Percentiles rank a stretch among this genome's conserved stretches.
phyloP scores from a whole-genome alignment of 306 rosid genomes.

The Prunus dulcis region DNA sequence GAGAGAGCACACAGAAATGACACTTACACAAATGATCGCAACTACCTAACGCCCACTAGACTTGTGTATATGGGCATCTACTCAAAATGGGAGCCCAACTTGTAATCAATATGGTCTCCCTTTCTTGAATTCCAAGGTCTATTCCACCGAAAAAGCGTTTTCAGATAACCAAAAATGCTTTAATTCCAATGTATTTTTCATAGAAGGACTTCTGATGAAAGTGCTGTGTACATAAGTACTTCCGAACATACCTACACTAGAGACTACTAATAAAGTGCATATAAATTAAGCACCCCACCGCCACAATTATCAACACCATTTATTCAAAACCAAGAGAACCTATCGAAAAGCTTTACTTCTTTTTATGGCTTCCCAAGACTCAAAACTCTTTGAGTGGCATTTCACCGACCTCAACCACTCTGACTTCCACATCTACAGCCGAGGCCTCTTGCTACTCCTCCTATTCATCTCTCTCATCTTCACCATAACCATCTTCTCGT shows the following conservation, averaged over 20 bases:
- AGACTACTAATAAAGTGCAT: not conserved
- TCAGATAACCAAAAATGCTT: not conserved
- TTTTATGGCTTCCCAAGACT: conserved; percentile 26
- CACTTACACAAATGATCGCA: not conserved
- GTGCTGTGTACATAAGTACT: not conserved
- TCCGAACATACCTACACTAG: not conserved
- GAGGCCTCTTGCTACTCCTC: conserved; percentile 18
- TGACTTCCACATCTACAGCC: conserved; percentile 15
- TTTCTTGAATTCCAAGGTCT: not conserved
- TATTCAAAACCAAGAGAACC: not conserved
- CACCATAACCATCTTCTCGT: not conserved
- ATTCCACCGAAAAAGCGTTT: too few relatives aligned
- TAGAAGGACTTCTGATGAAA: not conserved
- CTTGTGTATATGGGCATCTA: not conserved
- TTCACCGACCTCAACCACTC: conserved; percentile 16
- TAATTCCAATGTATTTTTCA: not conserved
- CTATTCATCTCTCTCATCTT: conserved; percentile 16
- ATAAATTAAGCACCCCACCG: not conserved
- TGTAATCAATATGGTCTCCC: not conserved
- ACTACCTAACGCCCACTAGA: not conserved
- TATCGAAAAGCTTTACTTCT: not conserved
- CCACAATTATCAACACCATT: not conserved
- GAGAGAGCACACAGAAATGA: not conserved
- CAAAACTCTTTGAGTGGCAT: conserved; percentile 26
- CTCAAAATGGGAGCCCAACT: not conserved